These are phyloP conservation scores for Ophiostoma himal-ulmi DNA, from an alignment of 2,329 filamentous ascomycete genomes.

Conservation along the genomic window DNA sequence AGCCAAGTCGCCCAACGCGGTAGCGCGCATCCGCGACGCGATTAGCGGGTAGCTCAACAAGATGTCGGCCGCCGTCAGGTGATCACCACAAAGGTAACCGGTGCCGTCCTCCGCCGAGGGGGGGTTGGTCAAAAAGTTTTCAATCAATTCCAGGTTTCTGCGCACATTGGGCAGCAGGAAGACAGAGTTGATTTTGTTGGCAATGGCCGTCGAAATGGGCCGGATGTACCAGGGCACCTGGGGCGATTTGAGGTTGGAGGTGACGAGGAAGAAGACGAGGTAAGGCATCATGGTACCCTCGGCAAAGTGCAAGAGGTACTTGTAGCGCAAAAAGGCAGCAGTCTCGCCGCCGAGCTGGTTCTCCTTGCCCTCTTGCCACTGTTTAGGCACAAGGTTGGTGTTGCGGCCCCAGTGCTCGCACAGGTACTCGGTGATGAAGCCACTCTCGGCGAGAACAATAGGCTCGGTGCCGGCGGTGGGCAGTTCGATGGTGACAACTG, in stretches of 20 bases:
- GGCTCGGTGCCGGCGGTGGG: conserved; percentile 37
- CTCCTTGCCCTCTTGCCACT: conserved; percentile 54
- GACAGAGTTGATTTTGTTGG: conserved; percentile 38
- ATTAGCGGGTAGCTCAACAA: conserved; percentile 50
- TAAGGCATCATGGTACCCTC: conserved; percentile 78
- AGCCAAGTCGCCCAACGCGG: conserved; percentile 35
- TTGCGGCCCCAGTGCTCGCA: conserved; percentile 54
- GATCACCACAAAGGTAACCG: conserved; percentile 45
- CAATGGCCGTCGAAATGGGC: conserved; percentile 45
- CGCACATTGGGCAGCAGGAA: conserved; percentile 46
- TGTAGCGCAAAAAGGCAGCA: conserved; percentile 53
- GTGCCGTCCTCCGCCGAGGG: conserved; percentile 34
- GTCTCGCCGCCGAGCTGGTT: conserved; percentile 55
- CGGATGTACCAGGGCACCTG: conserved; percentile 49
- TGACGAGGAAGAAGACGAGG: conserved; percentile 59
- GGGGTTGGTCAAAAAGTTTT: conserved; percentile 44
- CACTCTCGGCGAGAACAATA: conserved; percentile 72
- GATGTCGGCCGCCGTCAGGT: conserved; percentile 44
- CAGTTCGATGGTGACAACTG: conserved; percentile 61
- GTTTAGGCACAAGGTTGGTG: conserved; percentile 45
- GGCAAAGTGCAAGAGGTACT: conserved; percentile 73
- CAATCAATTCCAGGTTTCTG: conserved; percentile 45
- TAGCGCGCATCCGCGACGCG: conserved; percentile 37
- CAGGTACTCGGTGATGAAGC: conserved; percentile 74
- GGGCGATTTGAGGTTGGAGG: conserved; percentile 44